Conservation (phyloP, 371 early-diverging fungal genomes). For the Mucor irregularis region DNA sequence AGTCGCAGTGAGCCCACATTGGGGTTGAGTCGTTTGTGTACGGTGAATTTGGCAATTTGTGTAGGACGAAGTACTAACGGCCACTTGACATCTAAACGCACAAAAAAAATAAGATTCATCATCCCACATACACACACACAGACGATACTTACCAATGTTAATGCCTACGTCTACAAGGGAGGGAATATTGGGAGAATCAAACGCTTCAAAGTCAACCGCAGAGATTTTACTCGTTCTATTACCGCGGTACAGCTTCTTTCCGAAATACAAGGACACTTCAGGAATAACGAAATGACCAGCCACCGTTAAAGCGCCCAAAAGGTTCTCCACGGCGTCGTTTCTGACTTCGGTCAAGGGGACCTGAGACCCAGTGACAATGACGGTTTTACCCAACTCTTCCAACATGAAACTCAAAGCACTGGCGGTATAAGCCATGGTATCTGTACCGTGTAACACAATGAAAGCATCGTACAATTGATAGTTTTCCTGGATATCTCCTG, state of each 20-base stretch:
- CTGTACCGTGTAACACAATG: constrained; percentile 92
- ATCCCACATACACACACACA: neutral
- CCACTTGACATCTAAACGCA: constrained; percentile 94
- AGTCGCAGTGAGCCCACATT: constrained; percentile 90
- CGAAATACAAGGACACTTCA: constrained; percentile 94
- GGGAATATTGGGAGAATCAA: constrained; percentile 92
- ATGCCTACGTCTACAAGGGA: constrained; percentile 92
- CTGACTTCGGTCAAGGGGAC: constrained; percentile 94
- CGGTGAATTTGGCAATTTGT: constrained; percentile 79
- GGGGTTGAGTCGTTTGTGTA: constrained; percentile 80
- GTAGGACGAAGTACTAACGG: constrained; percentile 84
- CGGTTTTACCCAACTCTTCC: constrained; percentile 94
- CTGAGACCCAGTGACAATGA: constrained; percentile 97
- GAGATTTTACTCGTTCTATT: constrained; percentile 93
- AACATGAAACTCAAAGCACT: constrained; percentile 95
- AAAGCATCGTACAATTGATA: constrained; percentile 93
- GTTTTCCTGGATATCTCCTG: constrained; percentile 91
- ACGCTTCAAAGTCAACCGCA: constrained; percentile 95
- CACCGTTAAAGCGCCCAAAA: constrained; percentile 87
- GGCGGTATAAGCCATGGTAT: constrained; percentile 95
- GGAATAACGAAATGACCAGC: constrained; percentile 98
- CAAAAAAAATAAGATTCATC: neutral
- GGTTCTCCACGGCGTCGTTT: constrained; percentile 96
- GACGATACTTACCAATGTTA: constrained; percentile 73
- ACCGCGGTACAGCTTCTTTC: constrained; percentile 93